Base-by-base conservation (phyloP, 2,329 filamentous ascomycete species). In the Lizonia empirigonia region DNA sequence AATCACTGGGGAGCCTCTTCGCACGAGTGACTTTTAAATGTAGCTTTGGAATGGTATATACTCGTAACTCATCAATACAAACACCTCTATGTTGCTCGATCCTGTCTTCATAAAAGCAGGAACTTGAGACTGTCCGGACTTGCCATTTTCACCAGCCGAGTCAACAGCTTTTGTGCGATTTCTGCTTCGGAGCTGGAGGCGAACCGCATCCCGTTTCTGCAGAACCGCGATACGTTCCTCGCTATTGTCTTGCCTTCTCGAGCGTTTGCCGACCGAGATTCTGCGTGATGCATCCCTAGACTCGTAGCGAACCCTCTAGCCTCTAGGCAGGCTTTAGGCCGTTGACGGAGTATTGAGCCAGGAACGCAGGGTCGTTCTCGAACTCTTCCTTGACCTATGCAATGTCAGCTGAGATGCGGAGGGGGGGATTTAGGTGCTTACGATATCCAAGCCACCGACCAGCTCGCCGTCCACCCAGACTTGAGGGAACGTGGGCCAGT, bases 401-500 rank as follows among this genome's bases (percentile, higher is more conserved):
- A 36, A 20, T 48, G 56, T 74, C 58, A 74, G 70, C 50, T 50
- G 29, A 3, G 24, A 34, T 24, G n/a, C 24, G 8, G 20, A 12
- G 27, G 5, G 7, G 5, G 40, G 15, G 30, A 36, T 34, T 20
- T 10, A 15, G 24, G 38, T 29, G 81, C 91, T 81, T 79, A 97
- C 93, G 76, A 99, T 99, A 74, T 99, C 94, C 64, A 99, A 77
- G 1, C 94, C 94, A 51, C 94, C 94, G 18, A 97, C 88, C 40
- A 99, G 79, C 73, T 97, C 91, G 12, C 94, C 93, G 53, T 87
- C 84, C 10, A 96, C 85, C 86, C 93, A 99, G 56, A 99, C 78
- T 75, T 99, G 94, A 16, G 94, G 94, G 76, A 91, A 99, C 0
- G 94, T 99, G 8, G 94, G 94, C 94, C 94, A 99, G 56, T 97